These are phyloP conservation scores for Talaromyces sp. DNA, from an alignment of 2,329 filamentous ascomycete species.

Conservation along the genomic window DNA sequence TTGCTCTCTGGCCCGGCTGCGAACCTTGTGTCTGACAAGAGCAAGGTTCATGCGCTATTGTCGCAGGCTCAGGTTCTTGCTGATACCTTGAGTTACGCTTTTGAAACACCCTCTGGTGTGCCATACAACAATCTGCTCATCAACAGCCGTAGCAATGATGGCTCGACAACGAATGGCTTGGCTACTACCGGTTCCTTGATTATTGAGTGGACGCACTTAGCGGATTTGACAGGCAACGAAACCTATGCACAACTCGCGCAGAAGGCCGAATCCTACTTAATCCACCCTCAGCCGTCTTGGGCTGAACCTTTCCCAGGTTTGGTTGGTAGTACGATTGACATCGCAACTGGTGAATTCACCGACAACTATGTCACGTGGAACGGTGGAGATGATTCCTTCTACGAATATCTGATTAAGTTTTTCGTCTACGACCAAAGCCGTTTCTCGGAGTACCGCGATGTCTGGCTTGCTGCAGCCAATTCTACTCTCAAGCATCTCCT, in stretches of 20 bases:
- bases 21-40: slow-evolving; percentile 46
- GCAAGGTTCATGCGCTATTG: slow-evolving; percentile 59
- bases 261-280: slow-evolving; percentile 65
- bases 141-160: slow-evolving; percentile 50
- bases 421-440: slow-evolving; percentile 69
- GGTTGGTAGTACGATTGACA: slow-evolving; percentile 64
- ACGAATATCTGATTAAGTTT: slow-evolving; percentile 92
- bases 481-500: slow-evolving; percentile 69
- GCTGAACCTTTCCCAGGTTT: slow-evolving; percentile 74
- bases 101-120: slow-evolving; percentile 71
- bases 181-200: slow-evolving; percentile 75
- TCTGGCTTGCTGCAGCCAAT: slow-evolving; percentile 72
- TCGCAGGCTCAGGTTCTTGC: slow-evolving; percentile 66
- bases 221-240: slow-evolving; percentile 66
- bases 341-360: slow-evolving; percentile 63
- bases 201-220: slow-evolving; percentile 78
- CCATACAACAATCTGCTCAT: slow-evolving; percentile 68
- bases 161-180: slow-evolving; percentile 62
- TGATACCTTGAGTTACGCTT: slow-evolving; percentile 71
- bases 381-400: slow-evolving; percentile 74
- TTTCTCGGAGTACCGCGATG: slow-evolving; percentile 65
- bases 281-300: slow-evolving; percentile 60
- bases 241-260: slow-evolving; percentile 66
- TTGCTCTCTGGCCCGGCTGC: slow-evolving; percentile 66
- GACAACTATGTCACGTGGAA: slow-evolving; percentile 71